Evolutionary conservation across 2,329 filamentous ascomycete genomes (phyloP).

Genomic region (Fusarium stilboides): DNA sequence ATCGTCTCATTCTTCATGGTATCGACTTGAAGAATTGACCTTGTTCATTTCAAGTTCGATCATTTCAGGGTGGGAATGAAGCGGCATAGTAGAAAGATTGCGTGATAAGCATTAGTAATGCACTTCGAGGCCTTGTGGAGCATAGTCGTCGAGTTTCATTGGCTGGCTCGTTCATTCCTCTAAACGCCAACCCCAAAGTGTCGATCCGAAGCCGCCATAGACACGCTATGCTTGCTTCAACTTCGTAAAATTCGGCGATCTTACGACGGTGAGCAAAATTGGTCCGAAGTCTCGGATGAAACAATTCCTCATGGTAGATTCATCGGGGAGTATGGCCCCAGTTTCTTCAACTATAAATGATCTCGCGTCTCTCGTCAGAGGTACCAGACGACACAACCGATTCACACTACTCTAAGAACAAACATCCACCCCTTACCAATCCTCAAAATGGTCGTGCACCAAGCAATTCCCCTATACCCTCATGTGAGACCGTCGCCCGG

Average conservation of each 20-base stretch:
- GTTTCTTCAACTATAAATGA: too few relatives aligned
- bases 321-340: too few relatives aligned
- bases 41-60: neutral
- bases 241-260: neutral
- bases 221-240: too few relatives aligned
- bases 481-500: accelerated
- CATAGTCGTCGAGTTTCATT: accelerated
- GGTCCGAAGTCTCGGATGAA: too few relatives aligned
- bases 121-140: neutral
- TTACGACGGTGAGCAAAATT: neutral
- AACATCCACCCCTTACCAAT: neutral
- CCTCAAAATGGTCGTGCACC: neutral
- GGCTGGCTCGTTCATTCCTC: neutral
- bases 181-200: neutral
- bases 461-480: neutral
- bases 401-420: accelerated
- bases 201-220: neutral
- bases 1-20: accelerated
- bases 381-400: too few relatives aligned
- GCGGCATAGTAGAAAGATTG: neutral
- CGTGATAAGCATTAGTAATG: slow-evolving; percentile 5
- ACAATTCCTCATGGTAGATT: too few relatives aligned
- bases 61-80: neutral
- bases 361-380: too few relatives aligned
- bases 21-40: neutral